Evolutionary conservation across 495 filamentous ascomycete species (phyloP).

Genomic region (Jackrogersella minutella): DNA sequence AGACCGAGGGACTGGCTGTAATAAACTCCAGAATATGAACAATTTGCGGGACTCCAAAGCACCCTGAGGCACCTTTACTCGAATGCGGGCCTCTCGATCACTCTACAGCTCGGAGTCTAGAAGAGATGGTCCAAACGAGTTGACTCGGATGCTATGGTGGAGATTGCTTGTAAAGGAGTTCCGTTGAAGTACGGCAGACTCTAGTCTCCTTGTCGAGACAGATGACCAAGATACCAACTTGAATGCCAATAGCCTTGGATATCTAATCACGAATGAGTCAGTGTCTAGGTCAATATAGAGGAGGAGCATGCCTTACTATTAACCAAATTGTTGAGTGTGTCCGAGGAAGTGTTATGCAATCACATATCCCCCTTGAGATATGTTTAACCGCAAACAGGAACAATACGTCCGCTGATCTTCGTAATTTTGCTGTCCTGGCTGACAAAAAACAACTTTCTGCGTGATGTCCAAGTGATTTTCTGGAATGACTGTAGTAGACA

Average conservation of each 20-base stretch:
- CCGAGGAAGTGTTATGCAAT: neutral
- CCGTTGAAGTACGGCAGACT: no score
- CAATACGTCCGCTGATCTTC: neutral
- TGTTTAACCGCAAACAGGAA: neutral
- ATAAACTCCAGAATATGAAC: neutral
- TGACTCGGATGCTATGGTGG: no score
- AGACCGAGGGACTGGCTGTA: neutral
- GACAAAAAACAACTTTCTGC: constrained; percentile 8
- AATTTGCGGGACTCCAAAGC: no score
- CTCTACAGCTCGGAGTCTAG: neutral
- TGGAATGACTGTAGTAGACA: neutral
- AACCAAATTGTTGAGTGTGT: neutral
- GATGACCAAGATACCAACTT: neutral
- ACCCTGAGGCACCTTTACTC: neutral
- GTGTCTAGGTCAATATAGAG: neutral
- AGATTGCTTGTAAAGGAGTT: no score
- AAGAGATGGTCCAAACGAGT: neutral
- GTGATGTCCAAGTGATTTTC: neutral
- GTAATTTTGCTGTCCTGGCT: neutral
- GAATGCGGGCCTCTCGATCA: neutral
- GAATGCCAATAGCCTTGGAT: neutral
- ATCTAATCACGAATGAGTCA: constrained; percentile 1
- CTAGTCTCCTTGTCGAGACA: neutral
- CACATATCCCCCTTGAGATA: neutral
- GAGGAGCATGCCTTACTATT: neutral